Base-by-base conservation (phyloP, 106 monocot species). In the Dendrobium huoshanense region DNA sequence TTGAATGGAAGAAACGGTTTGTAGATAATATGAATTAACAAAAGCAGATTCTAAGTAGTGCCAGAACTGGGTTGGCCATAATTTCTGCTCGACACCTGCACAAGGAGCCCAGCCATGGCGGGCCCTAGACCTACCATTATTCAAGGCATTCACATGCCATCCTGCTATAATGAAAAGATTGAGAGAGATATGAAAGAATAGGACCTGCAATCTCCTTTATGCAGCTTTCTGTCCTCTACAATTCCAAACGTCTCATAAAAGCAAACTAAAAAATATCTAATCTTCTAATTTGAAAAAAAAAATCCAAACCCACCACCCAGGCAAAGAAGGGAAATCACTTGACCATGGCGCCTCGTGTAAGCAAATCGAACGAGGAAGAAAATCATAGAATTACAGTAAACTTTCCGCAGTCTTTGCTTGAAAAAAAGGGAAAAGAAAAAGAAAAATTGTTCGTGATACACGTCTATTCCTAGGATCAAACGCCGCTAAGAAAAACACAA, bases 71-170 rank as follows among this genome's bases (percentile, higher is more conserved):
- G 25, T 29, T 33, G 74, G 74, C 43, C 18, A 2, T 43, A 74
- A 20, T 43, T 19, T 20, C 25, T 74, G 74, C 37, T 33, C 74
- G 40, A 74, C 41, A 44, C 41, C 17, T 42, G 74, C 43, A 44
- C 1, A 74, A 74, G n/a, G 29, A 44, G 43, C 70, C 74, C 74
- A 44, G 72, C 16, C 16, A 33, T 33, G 41, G 74, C 74, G 74
- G 74, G 41, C 74, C 74, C 43, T 44, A 7, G 10, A 74, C 42
- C 43, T 74, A 43, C 74, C 43, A 74, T 42, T 44, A 74, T 74
- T 44, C 74, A 74, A 74, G 20, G 43, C 48, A 11, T 51, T 48
- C 76, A 49, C 76, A 76, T 76, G 45, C 49, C 47, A 76, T 49
- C 49, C 76, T 76, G 76, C 76, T 24, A 76, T 24, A 9, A 49